Conservation (phyloP, 2,329 filamentous ascomycete species). For the Paraphoma sp. region DNA sequence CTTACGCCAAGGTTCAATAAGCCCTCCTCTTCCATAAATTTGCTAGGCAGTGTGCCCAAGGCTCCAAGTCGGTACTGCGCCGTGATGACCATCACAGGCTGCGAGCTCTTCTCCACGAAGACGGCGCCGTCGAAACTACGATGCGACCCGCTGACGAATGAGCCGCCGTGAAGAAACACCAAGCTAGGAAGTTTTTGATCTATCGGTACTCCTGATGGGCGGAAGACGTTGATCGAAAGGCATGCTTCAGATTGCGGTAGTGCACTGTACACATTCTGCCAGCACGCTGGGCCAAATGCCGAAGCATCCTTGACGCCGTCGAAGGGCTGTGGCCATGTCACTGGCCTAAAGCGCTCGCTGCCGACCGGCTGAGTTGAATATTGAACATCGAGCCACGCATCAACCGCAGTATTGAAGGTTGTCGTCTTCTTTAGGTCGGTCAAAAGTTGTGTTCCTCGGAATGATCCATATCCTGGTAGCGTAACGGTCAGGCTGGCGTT, state of each 20-base stretch:
- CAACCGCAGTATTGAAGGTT: constrained; percentile 44
- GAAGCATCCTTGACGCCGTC: constrained; percentile 49
- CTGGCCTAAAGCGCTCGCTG: constrained; percentile 50
- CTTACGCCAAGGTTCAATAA: constrained; percentile 42
- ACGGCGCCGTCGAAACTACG: constrained; percentile 42
- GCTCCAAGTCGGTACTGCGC: constrained; percentile 44
- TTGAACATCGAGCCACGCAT: constrained; percentile 59
- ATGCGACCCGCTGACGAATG: constrained; percentile 38
- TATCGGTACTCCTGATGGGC: constrained; percentile 33
- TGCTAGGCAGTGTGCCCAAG: constrained; percentile 41
- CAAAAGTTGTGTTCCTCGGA: constrained; percentile 49
- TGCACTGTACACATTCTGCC: constrained; percentile 50
- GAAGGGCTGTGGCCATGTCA: constrained; percentile 52
- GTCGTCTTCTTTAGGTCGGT: constrained; percentile 41
- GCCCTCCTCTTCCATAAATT: constrained; percentile 42
- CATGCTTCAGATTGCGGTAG: constrained; percentile 41
- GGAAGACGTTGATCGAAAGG: constrained; percentile 41
- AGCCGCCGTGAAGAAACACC: constrained; percentile 40
- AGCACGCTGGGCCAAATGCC: constrained; percentile 52
- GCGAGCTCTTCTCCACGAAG: constrained; percentile 39
- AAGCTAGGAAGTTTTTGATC: constrained; percentile 40
- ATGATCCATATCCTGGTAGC: constrained; percentile 51
- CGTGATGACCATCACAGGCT: constrained; percentile 44
- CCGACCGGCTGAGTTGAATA: constrained; percentile 53
- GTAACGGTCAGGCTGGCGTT: constrained; percentile 30